These are phyloP conservation scores for Misopates orontium DNA, from an alignment of 257 asterid genomes.

Conservation along the genomic window DNA sequence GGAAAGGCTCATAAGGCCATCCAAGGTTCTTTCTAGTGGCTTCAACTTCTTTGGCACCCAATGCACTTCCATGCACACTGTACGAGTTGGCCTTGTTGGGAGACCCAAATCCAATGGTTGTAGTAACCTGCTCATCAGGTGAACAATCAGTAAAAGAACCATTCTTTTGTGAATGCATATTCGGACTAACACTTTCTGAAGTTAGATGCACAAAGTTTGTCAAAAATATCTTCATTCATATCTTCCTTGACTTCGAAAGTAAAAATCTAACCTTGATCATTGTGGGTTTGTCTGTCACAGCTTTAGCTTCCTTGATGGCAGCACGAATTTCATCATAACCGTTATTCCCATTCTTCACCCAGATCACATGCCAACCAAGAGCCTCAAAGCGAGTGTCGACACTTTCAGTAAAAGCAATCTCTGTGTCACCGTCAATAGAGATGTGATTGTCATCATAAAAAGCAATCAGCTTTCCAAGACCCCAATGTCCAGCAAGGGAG, in stretches of 20 bases:
- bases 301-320: conserved; percentile 90
- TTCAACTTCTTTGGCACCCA: conserved; percentile 94
- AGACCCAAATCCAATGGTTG: conserved; percentile 80
- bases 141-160: not conserved
- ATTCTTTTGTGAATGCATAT: not conserved
- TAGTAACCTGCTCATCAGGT: conserved; percentile 52
- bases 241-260: conserved; percentile 6
- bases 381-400: conserved; percentile 81
- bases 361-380: conserved; percentile 96
- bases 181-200: not conserved
- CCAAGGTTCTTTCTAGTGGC: conserved; percentile 94
- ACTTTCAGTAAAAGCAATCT: conserved; percentile 88
- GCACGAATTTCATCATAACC: conserved; percentile 96
- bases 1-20: conserved; percentile 86
- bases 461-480: conserved; percentile 92
- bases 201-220: not conserved
- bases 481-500: conserved; percentile 99
- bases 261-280: conserved; percentile 59
- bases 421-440: conserved; percentile 96
- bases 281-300: conserved; percentile 93
- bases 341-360: conserved; percentile 95
- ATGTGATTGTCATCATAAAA: conserved; percentile 93
- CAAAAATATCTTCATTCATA: not conserved
- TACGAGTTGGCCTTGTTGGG: conserved; percentile 82
- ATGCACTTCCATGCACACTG: conserved; percentile 83